Base-by-base conservation (phyloP, 2,329 filamentous ascomycete genomes). In the Penicillium sclerotiorum region DNA sequence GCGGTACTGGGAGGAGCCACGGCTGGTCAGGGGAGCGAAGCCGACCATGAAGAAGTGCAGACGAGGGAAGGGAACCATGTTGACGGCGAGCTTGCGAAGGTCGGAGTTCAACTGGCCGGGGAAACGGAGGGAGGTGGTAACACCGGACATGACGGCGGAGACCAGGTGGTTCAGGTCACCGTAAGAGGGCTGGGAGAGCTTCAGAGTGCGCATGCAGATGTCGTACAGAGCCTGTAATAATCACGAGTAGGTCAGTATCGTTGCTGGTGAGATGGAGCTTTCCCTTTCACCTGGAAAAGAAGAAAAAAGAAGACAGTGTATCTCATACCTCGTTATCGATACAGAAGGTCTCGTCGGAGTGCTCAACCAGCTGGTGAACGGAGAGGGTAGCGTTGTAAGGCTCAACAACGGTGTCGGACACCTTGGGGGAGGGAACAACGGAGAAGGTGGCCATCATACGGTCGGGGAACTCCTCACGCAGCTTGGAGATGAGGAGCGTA, bases 41-140 rank as follows among this genome's bases (percentile, higher is more conserved):
- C 94, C 94, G 75, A 99, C 94, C 94, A 99, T 99, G 87, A 99
- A 99, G 88, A 99, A 99, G 81, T 99, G 94, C 59, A 99, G 90
- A 91, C 94, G 94, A 65, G 94, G 94, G 89, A 99, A 99, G 58
- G 94, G 94, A 79, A 99, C 94, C 85, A 99, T 99, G 90, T 99
- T 99, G 79, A 99, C 94, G 65, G 94, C 94, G 72, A 99, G 81
- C 85, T 99, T 99, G 82, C 94, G 91, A 66, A 99, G 89, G 77
- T 99, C 94, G 73, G 94, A 99, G 89, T 99, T 99, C 65, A 99
- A 88, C 85, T 99, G 94, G 75, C 94, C 94, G 50, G 94, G 94
- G 90, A 99, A 99, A 79, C 94, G 94, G 73, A 99, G 83, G 77
- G 90, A 97, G 68, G 94, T 97, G 73, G 94, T 96, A 70, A 99